Conservation (phyloP, 1,284 basidiomycete genomes). For the Cryptococcus hybrid region DNA sequence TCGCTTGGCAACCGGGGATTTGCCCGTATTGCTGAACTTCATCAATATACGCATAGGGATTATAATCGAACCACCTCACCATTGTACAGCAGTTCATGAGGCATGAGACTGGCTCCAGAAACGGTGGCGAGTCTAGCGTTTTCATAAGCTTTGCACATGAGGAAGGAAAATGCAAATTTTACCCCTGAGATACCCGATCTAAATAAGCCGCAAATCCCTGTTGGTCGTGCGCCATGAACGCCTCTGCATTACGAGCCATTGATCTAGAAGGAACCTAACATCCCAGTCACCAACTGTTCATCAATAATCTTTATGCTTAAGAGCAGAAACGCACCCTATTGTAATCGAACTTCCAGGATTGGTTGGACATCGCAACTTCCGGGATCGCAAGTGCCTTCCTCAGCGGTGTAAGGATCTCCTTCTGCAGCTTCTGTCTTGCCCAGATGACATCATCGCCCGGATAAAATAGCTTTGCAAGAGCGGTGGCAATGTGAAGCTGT, state of each 20-base stretch:
- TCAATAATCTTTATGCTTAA: not conserved
- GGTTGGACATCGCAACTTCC: conserved; percentile 60
- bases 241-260: conserved; percentile 59
- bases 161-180: not conserved
- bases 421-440: conserved; percentile 44
- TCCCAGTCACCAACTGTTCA: conserved; percentile 17
- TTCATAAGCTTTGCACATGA: conserved; percentile 2
- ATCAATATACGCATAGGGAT: not conserved
- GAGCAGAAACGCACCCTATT: conserved; percentile 49
- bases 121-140: conserved; percentile 10
- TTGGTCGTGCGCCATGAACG: conserved; percentile 60
- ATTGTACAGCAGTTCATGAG: conserved; percentile 27
- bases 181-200: conserved; percentile 57
- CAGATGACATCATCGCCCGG: conserved; percentile 29
- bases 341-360: conserved; percentile 55
- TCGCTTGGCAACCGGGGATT: conserved; percentile 29
- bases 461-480: conserved; percentile 59
- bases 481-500: conserved; percentile 62
- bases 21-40: conserved; percentile 1
- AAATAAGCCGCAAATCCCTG: conserved; percentile 61
- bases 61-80: conserved; percentile 8
- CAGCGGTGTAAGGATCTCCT: conserved; percentile 54
- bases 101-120: conserved; percentile 28
- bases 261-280: conserved; percentile 59
- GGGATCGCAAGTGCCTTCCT: conserved; percentile 55